Percentiles rank a stretch among this genome's conserved stretches.
phyloP scores from a whole-genome alignment of 2,329 filamentous ascomycete species.

The Talaromyces sp. region DNA sequence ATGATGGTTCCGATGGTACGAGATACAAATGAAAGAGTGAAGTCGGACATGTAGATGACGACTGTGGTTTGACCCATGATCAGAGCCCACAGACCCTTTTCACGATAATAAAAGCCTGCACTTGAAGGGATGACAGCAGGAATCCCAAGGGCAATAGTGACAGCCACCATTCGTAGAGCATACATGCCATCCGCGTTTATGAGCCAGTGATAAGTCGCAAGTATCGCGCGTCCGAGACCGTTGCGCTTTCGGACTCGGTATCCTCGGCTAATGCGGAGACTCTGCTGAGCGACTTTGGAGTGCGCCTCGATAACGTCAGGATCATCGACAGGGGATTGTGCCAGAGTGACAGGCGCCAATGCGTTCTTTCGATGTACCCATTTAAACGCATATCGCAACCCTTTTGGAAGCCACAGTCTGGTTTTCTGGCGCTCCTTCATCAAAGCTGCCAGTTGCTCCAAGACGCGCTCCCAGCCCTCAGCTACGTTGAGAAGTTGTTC shows the following conservation, averaged over 20 bases:
- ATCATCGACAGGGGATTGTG: slow-evolving; percentile 25
- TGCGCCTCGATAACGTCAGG: slow-evolving; percentile 33
- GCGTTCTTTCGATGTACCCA: slow-evolving; percentile 42
- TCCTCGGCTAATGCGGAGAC: slow-evolving; percentile 42
- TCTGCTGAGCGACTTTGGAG: slow-evolving; percentile 39
- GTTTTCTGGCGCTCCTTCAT: slow-evolving; percentile 38
- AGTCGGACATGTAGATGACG: slow-evolving; percentile 56
- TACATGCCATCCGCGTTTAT: slow-evolving; percentile 50
- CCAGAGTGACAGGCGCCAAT: slow-evolving; percentile 26
- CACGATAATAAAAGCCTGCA: slow-evolving; percentile 55
- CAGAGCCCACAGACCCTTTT: slow-evolving; percentile 57
- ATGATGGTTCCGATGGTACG: slow-evolving; percentile 50
- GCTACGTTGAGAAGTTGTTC: slow-evolving; percentile 43
- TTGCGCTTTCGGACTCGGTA: slow-evolving; percentile 31
- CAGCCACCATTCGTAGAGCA: slow-evolving; percentile 52
- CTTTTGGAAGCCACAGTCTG: slow-evolving; percentile 49
- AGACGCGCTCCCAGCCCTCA: slow-evolving; percentile 37
- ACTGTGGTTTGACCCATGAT: slow-evolving; percentile 56
- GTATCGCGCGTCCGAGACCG: slow-evolving; percentile 28
- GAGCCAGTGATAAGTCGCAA: slow-evolving; percentile 46
- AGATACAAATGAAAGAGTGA: slow-evolving; percentile 50
- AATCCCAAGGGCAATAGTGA: slow-evolving; percentile 50
- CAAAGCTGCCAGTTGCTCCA: slow-evolving; percentile 42
- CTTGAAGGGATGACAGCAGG: slow-evolving; percentile 47
- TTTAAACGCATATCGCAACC: slow-evolving; percentile 42